Base-by-base conservation (phyloP, 495 filamentous ascomycete species). In the Immersiella caudata region DNA sequence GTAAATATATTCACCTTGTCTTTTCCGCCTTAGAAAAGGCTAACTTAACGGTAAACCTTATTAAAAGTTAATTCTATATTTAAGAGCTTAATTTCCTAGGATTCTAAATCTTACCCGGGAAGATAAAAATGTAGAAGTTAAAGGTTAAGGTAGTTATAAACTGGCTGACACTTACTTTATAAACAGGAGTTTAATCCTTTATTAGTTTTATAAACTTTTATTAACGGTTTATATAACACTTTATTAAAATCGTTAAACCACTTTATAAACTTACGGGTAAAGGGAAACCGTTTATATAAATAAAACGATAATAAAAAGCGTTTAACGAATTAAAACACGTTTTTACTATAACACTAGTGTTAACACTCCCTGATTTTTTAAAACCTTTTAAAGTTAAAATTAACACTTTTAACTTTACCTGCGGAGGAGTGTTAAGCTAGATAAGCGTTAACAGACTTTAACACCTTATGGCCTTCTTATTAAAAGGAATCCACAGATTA, bases 201-300 rank as follows among this genome's bases (percentile, higher is more conserved):
- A 0, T 25, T 12, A 33, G 60, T 14, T 72, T 72, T 20, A 18
- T 21, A 4, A 69, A 69, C 26, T 72, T 72, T n/a, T 72, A 69
- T 18, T 11, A 51, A 8, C 46, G 51, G 9, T 72, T 72, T 12
- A 33, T 72, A 0, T 0, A 24, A 11, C 25, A 36, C 9, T 70
- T 49, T 18, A 26, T 7, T 4, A 16, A 27, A 5, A 24, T 72
- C 0, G 36, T 25, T 0, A 18, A 49, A 21, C 67, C 50, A 3
- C 18, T 70, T 1, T 18, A 24, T 14, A 3, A 50, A 0, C 33
- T 61, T 8, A 8, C 29, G 14, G 0, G 24, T 29, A 5, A 60
- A 65, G 33, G 49, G 56, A 24, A 36, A 40, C 6, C 16, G 2
- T 67, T 27, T 20, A 6, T 5, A 35, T 67, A 7, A 50, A 54